These are phyloP conservation scores for Begonia peltatifolia DNA, from an alignment of 306 rosid species.

Conservation along the genomic window DNA sequence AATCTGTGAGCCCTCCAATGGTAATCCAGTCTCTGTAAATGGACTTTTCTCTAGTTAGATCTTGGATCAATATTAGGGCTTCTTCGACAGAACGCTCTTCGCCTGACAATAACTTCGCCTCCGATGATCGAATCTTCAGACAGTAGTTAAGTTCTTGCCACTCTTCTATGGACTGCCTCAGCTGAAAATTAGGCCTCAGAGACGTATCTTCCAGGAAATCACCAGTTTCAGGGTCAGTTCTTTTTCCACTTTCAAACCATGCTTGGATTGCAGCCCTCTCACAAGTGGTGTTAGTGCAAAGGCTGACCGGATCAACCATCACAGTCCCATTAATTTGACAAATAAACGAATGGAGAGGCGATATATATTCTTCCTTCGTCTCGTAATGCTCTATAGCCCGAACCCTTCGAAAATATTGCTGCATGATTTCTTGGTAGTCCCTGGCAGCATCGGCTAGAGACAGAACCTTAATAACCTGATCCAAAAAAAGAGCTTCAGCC, in stretches of 20 bases:
- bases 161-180: conserved; percentile 71
- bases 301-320: conserved; percentile 88
- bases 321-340: conserved; percentile 37
- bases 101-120: conserved; percentile 25
- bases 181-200: conserved; percentile 44
- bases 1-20: conserved; percentile 43
- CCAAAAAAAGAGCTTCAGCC: conserved; percentile 52
- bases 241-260: conserved; percentile 38
- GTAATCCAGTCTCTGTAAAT: conserved; percentile 79
- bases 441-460: conserved; percentile 81
- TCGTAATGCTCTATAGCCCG: conserved; percentile 41
- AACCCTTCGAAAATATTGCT: conserved; percentile 49
- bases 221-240: conserved; percentile 46
- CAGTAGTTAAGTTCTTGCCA: conserved; percentile 77
- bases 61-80: conserved; percentile 43
- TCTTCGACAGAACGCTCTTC: conserved; percentile 20
- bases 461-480: conserved; percentile 66
- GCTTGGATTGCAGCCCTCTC: conserved; percentile 57
- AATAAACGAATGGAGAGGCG: conserved; percentile 44
- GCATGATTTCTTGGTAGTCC: conserved; percentile 62
- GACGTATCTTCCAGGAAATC: conserved; percentile 46
- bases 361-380: conserved; percentile 34
- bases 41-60: conserved; percentile 43
- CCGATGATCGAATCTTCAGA: conserved; percentile 41
- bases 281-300: conserved; percentile 74